Percentiles rank a stretch among this genome's conserved stretches.
phyloP scores from a whole-genome alignment of 352 stramenopile species.

The Globisporangium cederbergense region DNA sequence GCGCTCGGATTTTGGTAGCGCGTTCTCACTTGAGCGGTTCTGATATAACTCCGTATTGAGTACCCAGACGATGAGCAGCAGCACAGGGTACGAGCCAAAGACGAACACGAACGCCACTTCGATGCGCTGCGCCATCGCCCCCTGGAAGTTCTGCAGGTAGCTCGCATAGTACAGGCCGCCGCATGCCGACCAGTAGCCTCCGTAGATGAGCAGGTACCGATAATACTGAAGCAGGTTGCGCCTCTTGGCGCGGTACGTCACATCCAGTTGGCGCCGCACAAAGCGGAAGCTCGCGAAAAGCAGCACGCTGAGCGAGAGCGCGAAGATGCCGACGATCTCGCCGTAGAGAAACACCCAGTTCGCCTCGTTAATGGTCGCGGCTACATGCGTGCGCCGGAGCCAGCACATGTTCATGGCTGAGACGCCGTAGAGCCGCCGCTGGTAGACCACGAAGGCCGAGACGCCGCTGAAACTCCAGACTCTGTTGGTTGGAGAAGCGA shows the following conservation, averaged over 20 bases:
- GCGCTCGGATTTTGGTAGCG: slow-evolving; percentile 50
- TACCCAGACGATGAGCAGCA: slow-evolving; percentile 74
- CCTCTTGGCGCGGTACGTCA: slow-evolving; percentile 82
- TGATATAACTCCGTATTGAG: slow-evolving; percentile 84
- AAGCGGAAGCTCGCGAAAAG: slow-evolving; percentile 86
- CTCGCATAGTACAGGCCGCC: slow-evolving; percentile 69
- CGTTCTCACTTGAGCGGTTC: slow-evolving; percentile 71
- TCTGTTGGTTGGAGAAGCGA: slow-evolving; percentile 20
- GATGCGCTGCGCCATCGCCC: slow-evolving; percentile 47
- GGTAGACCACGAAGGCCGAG: slow-evolving; percentile 56
- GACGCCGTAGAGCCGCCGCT: slow-evolving; percentile 55
- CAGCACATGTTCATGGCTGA: slow-evolving; percentile 78
- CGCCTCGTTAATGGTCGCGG: slow-evolving; percentile 43
- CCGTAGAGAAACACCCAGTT: slow-evolving; percentile 72
- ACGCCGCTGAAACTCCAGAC: slow-evolving; percentile 72
- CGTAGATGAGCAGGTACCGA: slow-evolving; percentile 77
- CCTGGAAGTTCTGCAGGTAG: slow-evolving; percentile 64
- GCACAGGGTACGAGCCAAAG: slow-evolving; percentile 67
- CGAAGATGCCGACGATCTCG: slow-evolving; percentile 44
- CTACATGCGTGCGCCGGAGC: slow-evolving; percentile 48
- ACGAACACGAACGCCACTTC: slow-evolving; percentile 63
- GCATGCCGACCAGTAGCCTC: slow-evolving; percentile 63
- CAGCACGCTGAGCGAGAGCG: slow-evolving; percentile 63
- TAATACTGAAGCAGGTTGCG: slow-evolving; percentile 85
- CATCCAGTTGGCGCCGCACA: slow-evolving; percentile 74